Conservation (phyloP, 257 asterid genomes). For the Perilla frutescens region DNA sequence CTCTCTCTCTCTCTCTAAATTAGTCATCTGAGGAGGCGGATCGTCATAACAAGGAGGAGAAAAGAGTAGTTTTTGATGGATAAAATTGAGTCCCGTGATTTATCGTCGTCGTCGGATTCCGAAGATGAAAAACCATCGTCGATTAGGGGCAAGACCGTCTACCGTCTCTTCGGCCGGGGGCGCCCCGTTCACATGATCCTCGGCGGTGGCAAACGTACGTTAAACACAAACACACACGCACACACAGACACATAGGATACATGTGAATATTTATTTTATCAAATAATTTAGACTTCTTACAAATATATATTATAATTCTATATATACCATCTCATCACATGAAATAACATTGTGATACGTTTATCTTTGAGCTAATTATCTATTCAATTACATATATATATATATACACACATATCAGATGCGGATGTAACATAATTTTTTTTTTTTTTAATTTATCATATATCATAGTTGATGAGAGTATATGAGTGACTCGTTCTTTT, state of each 20-base stretch:
- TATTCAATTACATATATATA: too few relatives aligned
- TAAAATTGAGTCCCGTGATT: slow-evolving; percentile 38
- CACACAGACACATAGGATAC: too few relatives aligned
- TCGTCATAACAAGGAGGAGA: slow-evolving; percentile 38
- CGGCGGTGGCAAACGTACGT: slow-evolving; percentile 74
- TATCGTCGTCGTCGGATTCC: slow-evolving; percentile 52
- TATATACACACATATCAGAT: slow-evolving; percentile 54
- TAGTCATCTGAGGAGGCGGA: slow-evolving; percentile 37
- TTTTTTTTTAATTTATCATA: too few relatives aligned
- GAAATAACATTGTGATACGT: too few relatives aligned
- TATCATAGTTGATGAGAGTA: too few relatives aligned
- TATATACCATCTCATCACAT: too few relatives aligned
- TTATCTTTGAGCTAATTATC: too few relatives aligned
- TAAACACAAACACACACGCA: too few relatives aligned
- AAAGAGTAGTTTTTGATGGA: slow-evolving; percentile 51
- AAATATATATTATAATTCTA: too few relatives aligned
- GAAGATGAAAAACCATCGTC: slow-evolving; percentile 56
- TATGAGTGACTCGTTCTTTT: too few relatives aligned
- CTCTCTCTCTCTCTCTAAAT: neutral
- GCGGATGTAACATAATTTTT: slow-evolving; percentile 52
- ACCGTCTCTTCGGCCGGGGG: slow-evolving; percentile 71
- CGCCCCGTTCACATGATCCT: slow-evolving; percentile 66
- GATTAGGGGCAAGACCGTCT: slow-evolving; percentile 44
- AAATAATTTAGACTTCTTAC: too few relatives aligned
- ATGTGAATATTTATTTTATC: too few relatives aligned